phyloP scores from a whole-genome alignment of 805 yeast species.

The Yamadazyma takamatsuzukensis region DNA sequence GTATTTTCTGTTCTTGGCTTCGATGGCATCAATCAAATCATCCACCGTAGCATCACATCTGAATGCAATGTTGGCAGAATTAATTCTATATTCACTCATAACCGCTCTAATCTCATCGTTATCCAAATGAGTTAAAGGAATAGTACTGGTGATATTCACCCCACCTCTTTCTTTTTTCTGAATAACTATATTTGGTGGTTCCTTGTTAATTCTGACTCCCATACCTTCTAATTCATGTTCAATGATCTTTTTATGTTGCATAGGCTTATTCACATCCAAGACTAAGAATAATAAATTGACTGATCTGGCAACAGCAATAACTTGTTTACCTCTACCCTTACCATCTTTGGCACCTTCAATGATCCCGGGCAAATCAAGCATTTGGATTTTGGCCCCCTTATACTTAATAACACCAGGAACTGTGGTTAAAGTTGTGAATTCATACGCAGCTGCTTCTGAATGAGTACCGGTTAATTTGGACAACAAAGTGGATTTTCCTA shows the following conservation, averaged over 20 bases:
- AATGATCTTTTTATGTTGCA: slow-evolving; percentile 88
- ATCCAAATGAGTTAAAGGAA: slow-evolving; percentile 86
- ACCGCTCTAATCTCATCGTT: slow-evolving; percentile 94
- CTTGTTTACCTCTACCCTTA: slow-evolving; percentile 92
- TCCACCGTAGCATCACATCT: slow-evolving; percentile 98
- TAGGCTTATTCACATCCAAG: slow-evolving; percentile 92
- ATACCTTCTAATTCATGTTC: slow-evolving; percentile 96
- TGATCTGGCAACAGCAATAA: slow-evolving; percentile 98
- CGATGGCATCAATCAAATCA: slow-evolving; percentile 91
- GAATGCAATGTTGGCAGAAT: slow-evolving; percentile 93
- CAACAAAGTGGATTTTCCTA: slow-evolving; percentile 82
- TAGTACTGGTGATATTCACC: slow-evolving; percentile 87
- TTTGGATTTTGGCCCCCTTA: slow-evolving; percentile 96
- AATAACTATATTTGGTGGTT: slow-evolving; percentile 88
- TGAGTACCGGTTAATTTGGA: slow-evolving; percentile 92
- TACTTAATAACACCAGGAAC: slow-evolving; percentile 96
- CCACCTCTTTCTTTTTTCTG: slow-evolving; percentile 97
- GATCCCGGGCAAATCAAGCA: slow-evolving; percentile 88
- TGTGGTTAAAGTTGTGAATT: slow-evolving; percentile 94
- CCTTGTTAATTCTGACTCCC: slow-evolving; percentile 89
- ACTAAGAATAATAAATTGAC: slow-evolving; percentile 92
- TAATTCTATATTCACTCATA: slow-evolving; percentile 90
- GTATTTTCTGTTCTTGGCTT: slow-evolving; percentile 84
- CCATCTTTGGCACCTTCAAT: slow-evolving; percentile 92
- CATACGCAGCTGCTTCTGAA: slow-evolving; percentile 97